These are phyloP conservation scores for Echium plantagineum DNA, from an alignment of 257 asterid species.

Conservation along the genomic window DNA sequence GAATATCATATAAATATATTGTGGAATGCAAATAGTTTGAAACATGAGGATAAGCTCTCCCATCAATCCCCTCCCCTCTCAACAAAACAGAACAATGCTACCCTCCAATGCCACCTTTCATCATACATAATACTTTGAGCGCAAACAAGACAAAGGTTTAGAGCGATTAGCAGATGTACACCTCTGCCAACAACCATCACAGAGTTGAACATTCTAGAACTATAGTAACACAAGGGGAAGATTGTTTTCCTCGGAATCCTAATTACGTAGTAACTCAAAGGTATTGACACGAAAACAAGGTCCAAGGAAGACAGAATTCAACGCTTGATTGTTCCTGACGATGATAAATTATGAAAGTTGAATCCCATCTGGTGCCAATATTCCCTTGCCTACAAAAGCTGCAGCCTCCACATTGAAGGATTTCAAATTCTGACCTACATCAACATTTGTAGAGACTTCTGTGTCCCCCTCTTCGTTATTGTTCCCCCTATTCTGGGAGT, in stretches of 20 bases:
- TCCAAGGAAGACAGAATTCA: neutral
- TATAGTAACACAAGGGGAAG: neutral
- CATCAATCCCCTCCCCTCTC: no score
- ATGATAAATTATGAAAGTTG: neutral
- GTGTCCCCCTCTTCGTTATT: constrained; percentile 5
- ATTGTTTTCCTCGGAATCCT: neutral
- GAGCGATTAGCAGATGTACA: neutral
- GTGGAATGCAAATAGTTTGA: no score
- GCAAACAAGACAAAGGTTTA: no score
- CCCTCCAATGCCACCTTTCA: no score
- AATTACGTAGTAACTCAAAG: neutral
- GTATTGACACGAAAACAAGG: neutral
- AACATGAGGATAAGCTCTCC: no score
- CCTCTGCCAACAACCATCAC: neutral
- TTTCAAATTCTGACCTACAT: constrained; percentile 2
- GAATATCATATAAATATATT: no score
- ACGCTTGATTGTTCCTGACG: neutral
- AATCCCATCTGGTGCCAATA: neutral
- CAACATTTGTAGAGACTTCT: constrained; percentile 1
- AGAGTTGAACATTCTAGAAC: neutral
- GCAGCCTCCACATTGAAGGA: constrained; percentile 1
- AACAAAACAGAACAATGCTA: no score
- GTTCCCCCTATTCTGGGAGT: constrained; percentile 16
- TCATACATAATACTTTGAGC: no score
- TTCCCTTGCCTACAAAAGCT: neutral